These are phyloP conservation scores for Avena sativa DNA, from an alignment of 176 grass and related monocot genomes.

Conservation along the genomic window DNA sequence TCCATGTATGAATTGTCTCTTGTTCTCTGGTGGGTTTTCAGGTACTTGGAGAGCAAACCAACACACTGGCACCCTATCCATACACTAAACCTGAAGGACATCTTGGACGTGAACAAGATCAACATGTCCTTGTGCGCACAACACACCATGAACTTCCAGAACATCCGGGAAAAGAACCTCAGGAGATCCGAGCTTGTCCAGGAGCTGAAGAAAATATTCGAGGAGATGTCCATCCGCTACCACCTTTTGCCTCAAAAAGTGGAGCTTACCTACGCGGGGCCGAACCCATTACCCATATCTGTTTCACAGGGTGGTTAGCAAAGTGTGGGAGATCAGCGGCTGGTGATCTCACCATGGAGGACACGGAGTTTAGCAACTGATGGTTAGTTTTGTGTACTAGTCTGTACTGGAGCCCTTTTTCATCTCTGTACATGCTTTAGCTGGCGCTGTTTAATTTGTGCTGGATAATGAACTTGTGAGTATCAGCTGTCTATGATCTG, in stretches of 20 bases:
- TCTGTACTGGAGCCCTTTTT: background rate
- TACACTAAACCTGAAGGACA: constrained; percentile 79
- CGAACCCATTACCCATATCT: constrained; percentile 52
- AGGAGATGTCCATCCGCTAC: constrained; percentile 73
- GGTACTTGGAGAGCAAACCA: constrained; percentile 92
- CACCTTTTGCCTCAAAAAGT: constrained; percentile 79
- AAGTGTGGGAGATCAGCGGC: constrained; percentile 9
- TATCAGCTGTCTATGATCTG: background rate
- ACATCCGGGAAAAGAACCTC: constrained; percentile 76
- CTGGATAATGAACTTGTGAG: background rate
- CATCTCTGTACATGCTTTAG: constrained; percentile 26
- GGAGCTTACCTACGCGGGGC: constrained; percentile 62
- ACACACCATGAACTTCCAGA: constrained; percentile 98
- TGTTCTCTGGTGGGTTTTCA: constrained; percentile 36
- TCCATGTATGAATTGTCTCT: background rate
- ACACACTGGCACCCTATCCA: constrained; percentile 82
- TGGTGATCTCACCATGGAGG: background rate
- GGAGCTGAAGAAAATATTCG: constrained; percentile 87
- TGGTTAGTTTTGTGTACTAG: background rate
- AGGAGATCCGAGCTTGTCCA: constrained; percentile 87
- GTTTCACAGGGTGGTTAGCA: constrained; percentile 47
- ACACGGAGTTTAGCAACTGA: background rate
- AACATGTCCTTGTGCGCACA: constrained; percentile 71
- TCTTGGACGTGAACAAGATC: constrained; percentile 87
- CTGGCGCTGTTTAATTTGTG: background rate